Percentiles rank a stretch among this genome's conserved stretches.
Conservation (phyloP, 345 rosid genomes). For the Psidium guajava region DNA sequence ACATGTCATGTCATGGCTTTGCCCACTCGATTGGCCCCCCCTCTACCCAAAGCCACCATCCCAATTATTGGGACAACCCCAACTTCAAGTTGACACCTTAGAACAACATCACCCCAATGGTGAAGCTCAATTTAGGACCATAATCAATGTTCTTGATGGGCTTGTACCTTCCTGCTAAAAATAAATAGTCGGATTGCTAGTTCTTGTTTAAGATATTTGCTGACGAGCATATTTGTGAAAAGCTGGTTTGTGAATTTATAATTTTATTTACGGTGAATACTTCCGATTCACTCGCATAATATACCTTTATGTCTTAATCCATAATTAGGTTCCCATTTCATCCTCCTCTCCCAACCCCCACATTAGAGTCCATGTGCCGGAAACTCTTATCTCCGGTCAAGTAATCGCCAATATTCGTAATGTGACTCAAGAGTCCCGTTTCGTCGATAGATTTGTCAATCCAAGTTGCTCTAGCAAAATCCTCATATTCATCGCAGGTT, state of each 20-base stretch:
- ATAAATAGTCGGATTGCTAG: neutral
- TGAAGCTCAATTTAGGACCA: neutral
- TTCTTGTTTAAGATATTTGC: neutral
- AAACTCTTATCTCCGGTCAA: neutral
- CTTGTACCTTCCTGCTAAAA: neutral
- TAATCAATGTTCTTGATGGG: neutral
- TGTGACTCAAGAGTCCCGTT: accelerated
- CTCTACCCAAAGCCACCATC: neutral
- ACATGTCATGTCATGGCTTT: neutral
- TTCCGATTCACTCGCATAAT: neutral
- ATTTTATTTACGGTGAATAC: accelerated
- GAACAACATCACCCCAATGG: too few species aligned
- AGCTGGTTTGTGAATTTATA: neutral
- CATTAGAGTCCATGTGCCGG: neutral
- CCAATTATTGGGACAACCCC: neutral
- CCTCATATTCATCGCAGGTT: neutral
- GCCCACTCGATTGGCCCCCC: neutral
- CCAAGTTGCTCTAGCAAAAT: neutral
- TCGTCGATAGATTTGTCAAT: neutral
- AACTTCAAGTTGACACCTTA: neutral
- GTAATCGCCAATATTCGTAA: neutral
- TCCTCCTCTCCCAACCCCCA: too few species aligned
- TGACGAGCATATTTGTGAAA: neutral
- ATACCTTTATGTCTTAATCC: neutral
- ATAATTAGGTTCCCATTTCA: neutral